Base-by-base conservation (phyloP, 352 stramenopile genomes). In the Globisporangium orthogonon region DNA sequence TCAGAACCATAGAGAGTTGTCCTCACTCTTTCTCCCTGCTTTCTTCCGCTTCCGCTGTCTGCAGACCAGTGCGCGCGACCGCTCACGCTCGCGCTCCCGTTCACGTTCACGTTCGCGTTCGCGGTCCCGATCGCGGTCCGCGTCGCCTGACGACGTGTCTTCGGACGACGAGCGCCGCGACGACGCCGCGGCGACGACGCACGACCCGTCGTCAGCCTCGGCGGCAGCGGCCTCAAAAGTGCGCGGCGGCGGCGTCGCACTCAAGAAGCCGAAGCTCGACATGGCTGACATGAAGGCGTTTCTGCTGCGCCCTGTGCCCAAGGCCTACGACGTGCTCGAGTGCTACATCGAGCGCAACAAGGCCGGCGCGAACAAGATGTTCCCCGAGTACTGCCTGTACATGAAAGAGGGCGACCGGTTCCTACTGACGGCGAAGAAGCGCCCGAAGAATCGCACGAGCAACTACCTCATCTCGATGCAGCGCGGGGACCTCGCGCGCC, bases 391-490 rank as follows among this genome's bases (percentile, higher is more conserved):
- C 69, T 90, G 74, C 40, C 65, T 96, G 56, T 95, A 95, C 70
- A 87, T 95, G 79, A 92, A 98, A 66, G 91, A 98, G 31, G 93
- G 89, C 9, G 90, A 98, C 59, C 86, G 85, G 17, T 99, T 99
- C 73, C 66, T 99, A n/a, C 86, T 99, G 62, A 96, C 90, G 15
- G 91, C 86, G 43, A 98, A 98, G 74, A 98, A 98, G 66, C 79
- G 94, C 13, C 77, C 86, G 7, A 98, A 98, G 63, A 98, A 98
- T 69, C 95, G 92, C 65, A 98, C 95, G 30, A 98, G 87, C 60
- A 99, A 99, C 66, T 99, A 98, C 74, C 69, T 98, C 30, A 87
- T 99, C 49, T 98, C 86, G 7, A 91, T 96, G 74, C 87, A 97
- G 61, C 79, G 89, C 35, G 93, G 91, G 14, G 96, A 98, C 61